Base-by-base conservation (phyloP, 2,329 filamentous ascomycete species). In the Scedosporium minutisporum region DNA sequence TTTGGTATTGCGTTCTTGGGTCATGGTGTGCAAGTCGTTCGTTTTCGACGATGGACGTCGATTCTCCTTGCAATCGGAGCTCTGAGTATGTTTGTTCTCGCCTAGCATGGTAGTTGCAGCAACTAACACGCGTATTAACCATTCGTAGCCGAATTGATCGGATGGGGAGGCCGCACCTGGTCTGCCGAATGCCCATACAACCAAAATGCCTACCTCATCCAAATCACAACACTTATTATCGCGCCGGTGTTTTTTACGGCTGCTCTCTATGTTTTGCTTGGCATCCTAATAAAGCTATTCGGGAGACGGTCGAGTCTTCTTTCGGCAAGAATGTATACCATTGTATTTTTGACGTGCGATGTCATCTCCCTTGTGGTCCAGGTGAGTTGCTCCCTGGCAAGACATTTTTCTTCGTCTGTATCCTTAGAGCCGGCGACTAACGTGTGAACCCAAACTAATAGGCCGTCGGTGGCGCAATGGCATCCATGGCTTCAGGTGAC, bases 161-260 rank as follows among this genome's bases (percentile, higher is more conserved):
- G 80, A 41, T 82, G 79, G 80, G 74, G 73, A 2, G 78, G 73
- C 12, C 74, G 80, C 38, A 74, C 77, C 3, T 81, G 78, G 77
- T 79, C 78, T 9, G 69, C 77, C 16, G 66, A 76, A 58, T 82
- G 80, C 62, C 77, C 78, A 1, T 81, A 81, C 66, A 80, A 79
- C 67, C 63, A 69, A 12, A 75, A 74, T 14, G 77, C 79, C 12
- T 82, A 81, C 63, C 68, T 81, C 4, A 78, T 81, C 68, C 79
- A 82, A 65, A 81, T 81, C 51, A 78, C 76, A 1, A 76, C 75
- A 10, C 74, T 77, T 58, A 74, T 76, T 63, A 72, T 77, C 62
- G 71, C 69, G 7, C 80, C 80, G 9, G 77, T 77, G 5, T 82
- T 82, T 71, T 80, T 80, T 68, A 80, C 78, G 14, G 80, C 79